Evolutionary conservation across 192 early-diverging fungal genomes (phyloP).

Genomic region (Entophlyctis luteolus): DNA sequence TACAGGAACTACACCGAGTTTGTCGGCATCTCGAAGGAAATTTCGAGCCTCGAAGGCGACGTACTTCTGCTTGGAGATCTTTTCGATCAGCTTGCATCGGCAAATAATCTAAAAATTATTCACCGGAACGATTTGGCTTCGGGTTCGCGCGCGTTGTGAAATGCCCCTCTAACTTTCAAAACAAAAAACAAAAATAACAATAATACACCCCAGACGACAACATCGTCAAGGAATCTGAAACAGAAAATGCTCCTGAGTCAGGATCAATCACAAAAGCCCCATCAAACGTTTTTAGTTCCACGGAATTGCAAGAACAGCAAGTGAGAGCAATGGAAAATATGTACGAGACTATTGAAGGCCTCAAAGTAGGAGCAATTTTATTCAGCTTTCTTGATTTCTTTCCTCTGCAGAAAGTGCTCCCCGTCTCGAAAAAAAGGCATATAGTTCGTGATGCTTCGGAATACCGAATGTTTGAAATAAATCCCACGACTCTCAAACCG

Average conservation of each 20-base stretch:
- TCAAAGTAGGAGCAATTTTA: constrained; percentile 25
- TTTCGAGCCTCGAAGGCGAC: constrained; percentile 72
- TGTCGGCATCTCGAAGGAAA: constrained; percentile 82
- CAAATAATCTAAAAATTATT: constrained; percentile 34
- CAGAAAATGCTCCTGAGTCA: too few species aligned
- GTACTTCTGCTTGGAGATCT: constrained; percentile 66
- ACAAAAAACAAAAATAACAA: too few species aligned
- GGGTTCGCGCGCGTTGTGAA: not conserved
- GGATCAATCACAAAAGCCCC: not conserved
- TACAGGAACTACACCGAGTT: constrained; percentile 82
- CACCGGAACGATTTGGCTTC: not conserved
- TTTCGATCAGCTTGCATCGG: constrained; percentile 63
- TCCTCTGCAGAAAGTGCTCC: constrained; percentile 37
- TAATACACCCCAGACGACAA: too few species aligned
- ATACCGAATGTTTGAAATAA: constrained; percentile 67
- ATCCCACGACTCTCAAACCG: constrained; percentile 64
- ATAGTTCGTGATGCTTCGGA: constrained; percentile 37
- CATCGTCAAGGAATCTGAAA: too few species aligned
- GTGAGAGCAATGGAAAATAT: constrained; percentile 27
- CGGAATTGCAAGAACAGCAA: constrained; percentile 19
- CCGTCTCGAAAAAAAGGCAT: constrained; percentile 27
- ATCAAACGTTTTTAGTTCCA: constrained; percentile 4
- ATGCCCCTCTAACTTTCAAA: too few species aligned
- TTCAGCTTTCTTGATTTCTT: not conserved
- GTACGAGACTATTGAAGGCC: constrained; percentile 46